These are phyloP conservation scores for Lachancea nothofagi DNA, from an alignment of 805 yeast genomes.

Conservation along the genomic window DNA sequence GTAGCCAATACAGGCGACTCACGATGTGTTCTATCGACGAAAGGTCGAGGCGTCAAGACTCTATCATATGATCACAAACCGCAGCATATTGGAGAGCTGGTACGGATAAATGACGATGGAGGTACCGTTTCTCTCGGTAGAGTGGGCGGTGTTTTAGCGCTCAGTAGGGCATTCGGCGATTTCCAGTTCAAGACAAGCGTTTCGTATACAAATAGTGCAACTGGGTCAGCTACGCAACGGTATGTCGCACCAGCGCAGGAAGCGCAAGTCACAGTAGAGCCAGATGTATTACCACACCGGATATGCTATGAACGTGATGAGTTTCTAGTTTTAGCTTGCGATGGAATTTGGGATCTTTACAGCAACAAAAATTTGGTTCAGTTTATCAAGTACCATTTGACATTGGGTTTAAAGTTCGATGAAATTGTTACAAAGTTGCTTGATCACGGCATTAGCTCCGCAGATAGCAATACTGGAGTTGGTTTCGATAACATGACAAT, in stretches of 20 bases:
- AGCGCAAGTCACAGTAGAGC: conserved; percentile 74
- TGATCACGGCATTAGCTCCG: conserved; percentile 64
- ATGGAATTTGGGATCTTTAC: conserved; percentile 77
- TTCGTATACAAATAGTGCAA: conserved; percentile 35
- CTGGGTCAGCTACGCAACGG: conserved; percentile 19
- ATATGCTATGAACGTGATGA: conserved; percentile 46
- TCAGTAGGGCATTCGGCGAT: conserved; percentile 87
- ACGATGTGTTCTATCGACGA: conserved; percentile 51
- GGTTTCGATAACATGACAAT: conserved; percentile 83
- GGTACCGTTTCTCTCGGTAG: conserved; percentile 90
- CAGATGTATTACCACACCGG: conserved; percentile 61
- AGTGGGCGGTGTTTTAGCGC: conserved; percentile 91
- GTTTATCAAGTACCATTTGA: conserved; percentile 51
- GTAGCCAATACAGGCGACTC: conserved; percentile 78
- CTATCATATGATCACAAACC: conserved; percentile 87
- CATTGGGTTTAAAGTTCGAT: conserved; percentile 51
- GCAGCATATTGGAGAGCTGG: conserved; percentile 86
- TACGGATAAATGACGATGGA: conserved; percentile 88
- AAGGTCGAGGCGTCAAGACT: conserved; percentile 50
- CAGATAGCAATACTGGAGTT: conserved; percentile 67
- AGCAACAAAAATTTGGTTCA: conserved; percentile 50
- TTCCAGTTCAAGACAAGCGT: conserved; percentile 45
- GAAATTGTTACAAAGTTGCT: conserved; percentile 54
- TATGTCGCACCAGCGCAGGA: conserved; percentile 49
- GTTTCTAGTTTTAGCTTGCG: conserved; percentile 70